These are phyloP conservation scores for Corylus americana DNA, from an alignment of 306 rosid species.

Conservation along the genomic window DNA sequence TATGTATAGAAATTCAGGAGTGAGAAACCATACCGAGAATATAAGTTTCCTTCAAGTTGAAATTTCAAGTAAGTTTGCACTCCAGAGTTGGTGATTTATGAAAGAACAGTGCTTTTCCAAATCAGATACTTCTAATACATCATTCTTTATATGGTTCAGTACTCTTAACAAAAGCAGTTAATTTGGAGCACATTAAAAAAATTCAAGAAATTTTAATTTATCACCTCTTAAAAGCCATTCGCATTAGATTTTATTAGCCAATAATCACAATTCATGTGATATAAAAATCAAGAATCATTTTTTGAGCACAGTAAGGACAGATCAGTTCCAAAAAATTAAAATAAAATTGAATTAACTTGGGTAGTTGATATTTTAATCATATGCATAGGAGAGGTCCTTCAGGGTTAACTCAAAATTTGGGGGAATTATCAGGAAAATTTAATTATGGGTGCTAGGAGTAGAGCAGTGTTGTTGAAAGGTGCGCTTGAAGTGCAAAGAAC, in stretches of 20 bases:
- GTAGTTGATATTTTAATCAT: neutral
- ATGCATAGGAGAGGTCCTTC: neutral
- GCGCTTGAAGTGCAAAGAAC: no score
- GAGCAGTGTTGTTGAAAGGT: neutral
- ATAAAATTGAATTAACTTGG: neutral
- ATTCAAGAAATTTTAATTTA: neutral
- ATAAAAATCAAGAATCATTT: neutral
- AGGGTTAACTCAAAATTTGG: neutral
- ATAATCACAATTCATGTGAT: neutral
- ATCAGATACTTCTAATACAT: no score
- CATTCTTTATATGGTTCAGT: no score
- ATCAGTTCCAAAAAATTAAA: neutral
- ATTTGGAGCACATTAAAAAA: neutral
- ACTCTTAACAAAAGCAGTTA: no score
- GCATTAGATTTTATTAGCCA: neutral
- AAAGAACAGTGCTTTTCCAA: no score
- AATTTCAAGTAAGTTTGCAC: no score
- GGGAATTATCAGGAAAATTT: neutral
- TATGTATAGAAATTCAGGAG: no score
- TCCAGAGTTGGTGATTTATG: no score
- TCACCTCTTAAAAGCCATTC: neutral
- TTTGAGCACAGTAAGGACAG: neutral
- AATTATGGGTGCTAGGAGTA: neutral
- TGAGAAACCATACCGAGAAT: no score
- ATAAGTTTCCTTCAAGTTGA: no score